Evolutionary conservation across 2,329 filamentous ascomycete genomes (phyloP).

Genomic region (Phyllosticta paracitricarpa): DNA sequence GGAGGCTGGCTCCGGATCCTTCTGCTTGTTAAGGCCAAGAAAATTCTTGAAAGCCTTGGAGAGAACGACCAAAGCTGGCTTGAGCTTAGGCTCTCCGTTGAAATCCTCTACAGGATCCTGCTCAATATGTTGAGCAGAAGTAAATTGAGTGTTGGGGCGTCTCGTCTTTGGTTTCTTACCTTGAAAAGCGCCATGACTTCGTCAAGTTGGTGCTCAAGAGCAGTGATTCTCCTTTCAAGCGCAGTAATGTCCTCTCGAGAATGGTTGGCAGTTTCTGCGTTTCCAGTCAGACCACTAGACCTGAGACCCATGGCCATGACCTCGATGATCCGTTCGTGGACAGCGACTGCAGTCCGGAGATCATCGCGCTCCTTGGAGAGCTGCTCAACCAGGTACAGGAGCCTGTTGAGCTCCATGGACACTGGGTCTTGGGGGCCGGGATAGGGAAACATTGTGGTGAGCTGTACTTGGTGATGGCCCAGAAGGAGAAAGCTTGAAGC

Average conservation of each 20-base stretch:
- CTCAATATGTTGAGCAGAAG: not conserved
- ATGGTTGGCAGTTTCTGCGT: too few relatives aligned
- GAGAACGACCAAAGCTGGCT: not conserved
- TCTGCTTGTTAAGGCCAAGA: not conserved
- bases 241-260: too few relatives aligned
- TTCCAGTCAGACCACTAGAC: too few relatives aligned
- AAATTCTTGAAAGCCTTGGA: not conserved
- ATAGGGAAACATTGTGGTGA: too few relatives aligned
- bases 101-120: not conserved
- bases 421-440: too few relatives aligned
- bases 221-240: not conserved
- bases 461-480: not conserved
- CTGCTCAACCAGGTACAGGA: too few relatives aligned
- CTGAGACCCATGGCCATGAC: too few relatives aligned
- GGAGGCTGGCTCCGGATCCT: too few relatives aligned
- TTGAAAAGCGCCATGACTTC: not conserved
- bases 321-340: too few relatives aligned
- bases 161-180: not conserved
- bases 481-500: not conserved
- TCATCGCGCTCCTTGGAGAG: too few relatives aligned
- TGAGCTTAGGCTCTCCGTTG: not conserved
- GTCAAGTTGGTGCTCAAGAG: not conserved
- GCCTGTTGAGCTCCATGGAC: too few relatives aligned
- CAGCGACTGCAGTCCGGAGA: too few relatives aligned
- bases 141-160: not conserved